Evolutionary conservation across 78 protist genomes (phyloP).

Genomic region (Anaeramoeba ignava): DNA sequence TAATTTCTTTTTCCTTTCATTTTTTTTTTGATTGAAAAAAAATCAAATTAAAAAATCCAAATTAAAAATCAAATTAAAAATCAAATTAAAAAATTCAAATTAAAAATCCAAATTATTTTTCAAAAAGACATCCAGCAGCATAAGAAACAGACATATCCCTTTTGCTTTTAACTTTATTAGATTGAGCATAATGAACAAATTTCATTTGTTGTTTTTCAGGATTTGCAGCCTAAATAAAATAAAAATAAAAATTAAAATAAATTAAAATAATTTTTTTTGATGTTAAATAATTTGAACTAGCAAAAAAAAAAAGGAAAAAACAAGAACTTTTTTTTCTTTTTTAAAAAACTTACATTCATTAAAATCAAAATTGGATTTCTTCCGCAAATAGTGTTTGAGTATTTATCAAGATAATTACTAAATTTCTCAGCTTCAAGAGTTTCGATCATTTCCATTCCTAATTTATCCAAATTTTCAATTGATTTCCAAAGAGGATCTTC

Average conservation of each 20-base stretch:
- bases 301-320: too few species aligned
- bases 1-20: too few species aligned
- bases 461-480: background rate
- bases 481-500: background rate
- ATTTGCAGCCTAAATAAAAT: background rate
- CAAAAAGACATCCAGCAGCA: slow-evolving; percentile 7
- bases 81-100: too few species aligned
- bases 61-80: too few species aligned
- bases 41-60: too few species aligned
- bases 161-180: background rate
- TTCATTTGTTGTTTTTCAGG: background rate
- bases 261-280: too few species aligned
- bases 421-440: background rate
- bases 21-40: too few species aligned
- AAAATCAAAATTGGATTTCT: background rate
- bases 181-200: background rate
- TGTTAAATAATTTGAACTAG: too few species aligned
- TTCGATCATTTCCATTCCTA: background rate
- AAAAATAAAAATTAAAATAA: too few species aligned
- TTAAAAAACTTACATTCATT: too few species aligned
- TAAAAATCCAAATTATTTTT: too few species aligned
- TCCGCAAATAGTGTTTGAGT: background rate
- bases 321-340: too few species aligned
- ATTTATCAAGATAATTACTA: background rate
- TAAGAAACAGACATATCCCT: background rate